Conservation (phyloP, 495 filamentous ascomycete species). For the Xylaria grammica region DNA sequence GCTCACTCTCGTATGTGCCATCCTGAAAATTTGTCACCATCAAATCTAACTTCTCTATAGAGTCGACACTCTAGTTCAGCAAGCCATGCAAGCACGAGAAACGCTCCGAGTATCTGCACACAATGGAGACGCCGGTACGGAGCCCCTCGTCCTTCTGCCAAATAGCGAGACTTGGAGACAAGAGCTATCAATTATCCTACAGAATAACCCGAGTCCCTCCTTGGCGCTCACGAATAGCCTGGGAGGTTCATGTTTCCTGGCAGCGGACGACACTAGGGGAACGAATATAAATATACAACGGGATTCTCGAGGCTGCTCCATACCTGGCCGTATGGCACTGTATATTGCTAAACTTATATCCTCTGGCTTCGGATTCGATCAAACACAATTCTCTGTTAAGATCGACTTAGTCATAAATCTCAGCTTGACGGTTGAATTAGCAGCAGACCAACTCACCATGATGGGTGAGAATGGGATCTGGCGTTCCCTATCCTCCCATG, state of each 20-base stretch:
- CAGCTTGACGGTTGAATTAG: conserved; percentile 46
- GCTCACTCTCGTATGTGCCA: conserved; percentile 47
- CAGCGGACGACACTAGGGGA: conserved; percentile 40
- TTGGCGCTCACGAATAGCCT: conserved; percentile 74
- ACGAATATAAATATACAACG: conserved; percentile 41
- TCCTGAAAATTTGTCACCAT: background rate
- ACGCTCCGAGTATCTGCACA: conserved; percentile 28
- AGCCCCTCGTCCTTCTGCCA: conserved; percentile 43
- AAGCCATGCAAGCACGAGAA: conserved; percentile 38
- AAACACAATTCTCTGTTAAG: conserved; percentile 37
- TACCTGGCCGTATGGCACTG: conserved; percentile 72
- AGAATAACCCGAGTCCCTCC: conserved; percentile 61
- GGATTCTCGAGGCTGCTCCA: conserved; percentile 72
- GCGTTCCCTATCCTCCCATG: conserved; percentile 39
- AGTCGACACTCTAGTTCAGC: conserved; percentile 51
- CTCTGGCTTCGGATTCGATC: conserved; percentile 33
- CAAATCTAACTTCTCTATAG: conserved; percentile 32
- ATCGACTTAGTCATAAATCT: conserved; percentile 49
- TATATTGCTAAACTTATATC: conserved; percentile 66
- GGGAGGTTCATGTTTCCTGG: conserved; percentile 71
- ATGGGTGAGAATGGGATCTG: conserved; percentile 42
- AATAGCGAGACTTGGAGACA: conserved; percentile 47
- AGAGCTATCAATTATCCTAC: conserved; percentile 63
- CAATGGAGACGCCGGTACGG: conserved; percentile 15
- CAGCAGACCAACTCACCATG: conserved; percentile 50